These are phyloP conservation scores for Chalara sp. DNA, from an alignment of 2,329 filamentous ascomycete genomes.

Conservation along the genomic window DNA sequence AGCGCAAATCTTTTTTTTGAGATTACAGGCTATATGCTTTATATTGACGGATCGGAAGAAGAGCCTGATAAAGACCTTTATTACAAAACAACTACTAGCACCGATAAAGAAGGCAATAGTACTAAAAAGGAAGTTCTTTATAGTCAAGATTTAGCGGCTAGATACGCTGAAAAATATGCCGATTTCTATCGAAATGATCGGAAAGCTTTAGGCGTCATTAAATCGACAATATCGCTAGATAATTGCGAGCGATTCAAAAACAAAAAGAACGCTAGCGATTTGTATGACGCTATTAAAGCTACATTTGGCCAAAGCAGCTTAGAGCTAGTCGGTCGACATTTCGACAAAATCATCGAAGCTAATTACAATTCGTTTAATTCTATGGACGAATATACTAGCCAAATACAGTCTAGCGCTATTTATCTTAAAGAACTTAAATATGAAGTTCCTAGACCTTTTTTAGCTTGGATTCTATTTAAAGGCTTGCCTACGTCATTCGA, in stretches of 20 bases:
- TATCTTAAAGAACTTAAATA: neutral
- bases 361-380: neutral
- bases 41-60: neutral
- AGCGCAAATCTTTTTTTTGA: neutral
- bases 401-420: neutral
- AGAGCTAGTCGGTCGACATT: neutral
- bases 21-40: neutral
- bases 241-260: slow-evolving; percentile 1
- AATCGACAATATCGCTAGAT: slow-evolving; percentile 1
- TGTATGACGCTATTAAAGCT: neutral
- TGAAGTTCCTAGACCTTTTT: too few relatives aligned
- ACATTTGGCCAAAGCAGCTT: neutral
- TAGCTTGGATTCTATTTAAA: too few relatives aligned
- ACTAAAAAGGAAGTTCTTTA: neutral
- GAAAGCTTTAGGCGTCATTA: neutral
- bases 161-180: neutral
- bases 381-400: neutral
- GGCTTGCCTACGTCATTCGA: too few relatives aligned
- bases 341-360: neutral
- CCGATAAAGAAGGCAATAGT: too few relatives aligned
- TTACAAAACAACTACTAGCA: neutral
- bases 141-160: neutral
- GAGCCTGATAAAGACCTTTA: neutral
- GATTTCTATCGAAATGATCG: slow-evolving; percentile 1
- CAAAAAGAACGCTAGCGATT: neutral